Base-by-base conservation (phyloP, 176 grass and related monocot species). In the Aechmea fasciata region DNA sequence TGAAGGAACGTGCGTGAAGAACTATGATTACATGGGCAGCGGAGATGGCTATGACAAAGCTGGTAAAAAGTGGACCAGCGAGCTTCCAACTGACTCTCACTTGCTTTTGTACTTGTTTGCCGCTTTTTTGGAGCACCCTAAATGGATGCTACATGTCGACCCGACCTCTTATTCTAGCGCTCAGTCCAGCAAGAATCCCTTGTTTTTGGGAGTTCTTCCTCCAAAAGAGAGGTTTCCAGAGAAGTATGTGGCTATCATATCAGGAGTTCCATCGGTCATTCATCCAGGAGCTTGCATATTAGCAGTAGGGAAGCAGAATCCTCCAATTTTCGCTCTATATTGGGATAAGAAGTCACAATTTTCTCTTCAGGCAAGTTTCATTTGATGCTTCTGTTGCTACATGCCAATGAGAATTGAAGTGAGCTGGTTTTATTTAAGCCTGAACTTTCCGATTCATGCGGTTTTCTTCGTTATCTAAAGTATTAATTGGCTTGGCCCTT, bases 331-430 rank as follows among this genome's bases (percentile, higher is more conserved):
- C 77, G 79, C 81, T 72, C 75, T 97, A 26, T 97, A 97, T 70
- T 97, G 93, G 93, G 89, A 92, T 76, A 92, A 87, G 89, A 97
- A 92, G 71, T 47, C 85, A 55, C 93, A 97, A 63, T 97, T 97
- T 74, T 97, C 93, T 71, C 86, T 97, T 83, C 93, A 97, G 93
- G 93, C 87, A 71, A 80, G 48, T 71, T 73, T 13, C 72, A 13
- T 11, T 54, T 50, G 9, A 3, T 49, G 47, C 33, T 41, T 41
- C 6, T 41, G 33, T 41, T 41, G 33, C 33, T 7, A 41, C 33
- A 7, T 41, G 6, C 33, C 33, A 41, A 7, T 41, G 33, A 41
- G 33, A 41, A 41, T 41, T 41, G 33, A 41, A 41, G 33, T 41
- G 33, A 41, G 33, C 33, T 41, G 33, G 33, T 41, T 41, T 41